These are phyloP conservation scores for Skeletonema costatum DNA, from an alignment of 108 stramenopile species.

Conservation along the genomic window DNA sequence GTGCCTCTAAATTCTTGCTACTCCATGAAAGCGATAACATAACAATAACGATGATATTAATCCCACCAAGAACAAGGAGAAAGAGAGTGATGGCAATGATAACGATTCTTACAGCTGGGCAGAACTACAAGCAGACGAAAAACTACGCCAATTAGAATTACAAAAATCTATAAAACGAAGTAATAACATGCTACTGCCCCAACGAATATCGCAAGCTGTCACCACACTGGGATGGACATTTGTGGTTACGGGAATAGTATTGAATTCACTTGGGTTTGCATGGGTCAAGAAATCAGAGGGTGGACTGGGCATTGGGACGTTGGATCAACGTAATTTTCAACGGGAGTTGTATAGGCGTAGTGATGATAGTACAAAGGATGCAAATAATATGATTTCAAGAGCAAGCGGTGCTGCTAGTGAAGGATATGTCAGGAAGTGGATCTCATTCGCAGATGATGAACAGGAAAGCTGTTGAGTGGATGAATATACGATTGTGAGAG, in stretches of 20 bases:
- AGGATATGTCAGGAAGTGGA: background rate
- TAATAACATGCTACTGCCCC: conserved; percentile 35
- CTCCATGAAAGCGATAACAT: background rate
- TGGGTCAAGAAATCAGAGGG: conserved; percentile 32
- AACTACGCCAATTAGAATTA: conserved; percentile 33
- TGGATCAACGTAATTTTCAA: conserved; percentile 39
- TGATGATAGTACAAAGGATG: background rate
- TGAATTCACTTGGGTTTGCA: conserved; percentile 40
- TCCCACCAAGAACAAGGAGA: background rate
- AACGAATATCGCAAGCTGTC: conserved; percentile 32
- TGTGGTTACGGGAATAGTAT: conserved; percentile 31
- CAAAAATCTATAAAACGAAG: conserved; percentile 24
- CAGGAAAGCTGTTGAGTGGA: background rate
- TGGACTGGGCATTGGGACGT: conserved; percentile 40
- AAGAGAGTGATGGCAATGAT: background rate
- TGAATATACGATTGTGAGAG: background rate
- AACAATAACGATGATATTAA: background rate
- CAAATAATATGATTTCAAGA: background rate
- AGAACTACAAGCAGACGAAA: conserved; percentile 29
- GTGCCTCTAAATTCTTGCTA: too few relatives aligned
- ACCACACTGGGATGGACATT: conserved; percentile 31
- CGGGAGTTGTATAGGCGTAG: conserved; percentile 5
- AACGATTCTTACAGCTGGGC: conserved; percentile 21
- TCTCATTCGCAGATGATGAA: background rate
- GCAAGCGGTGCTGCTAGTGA: background rate